A percentile compares a stretch with the other conserved stretches of the same genome.
Conservation (phyloP, 2,329 filamentous ascomycete genomes). For the Cladorrhinum sp. region DNA sequence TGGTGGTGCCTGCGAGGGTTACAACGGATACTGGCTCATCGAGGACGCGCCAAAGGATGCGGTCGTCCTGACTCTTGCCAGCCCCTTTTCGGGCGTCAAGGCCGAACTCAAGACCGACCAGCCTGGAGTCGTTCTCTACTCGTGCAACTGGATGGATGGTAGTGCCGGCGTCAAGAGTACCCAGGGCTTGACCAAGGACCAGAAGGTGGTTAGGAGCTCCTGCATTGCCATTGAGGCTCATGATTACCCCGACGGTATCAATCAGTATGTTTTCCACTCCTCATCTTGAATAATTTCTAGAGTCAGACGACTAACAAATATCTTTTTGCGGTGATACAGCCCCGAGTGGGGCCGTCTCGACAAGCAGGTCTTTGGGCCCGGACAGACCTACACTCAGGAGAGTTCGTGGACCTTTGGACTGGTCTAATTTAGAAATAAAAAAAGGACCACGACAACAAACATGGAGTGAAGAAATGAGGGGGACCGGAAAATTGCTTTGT, state of each 20-base stretch:
- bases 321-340: conserved; percentile 25
- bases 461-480: neutral
- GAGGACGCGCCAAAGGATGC: conserved; percentile 40
- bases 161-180: conserved; percentile 54
- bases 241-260: conserved; percentile 76
- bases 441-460: neutral
- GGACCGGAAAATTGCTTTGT: too few relatives aligned
- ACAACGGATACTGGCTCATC: conserved; percentile 60
- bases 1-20: conserved; percentile 66
- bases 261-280: conserved; percentile 47
- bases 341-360: conserved; percentile 44
- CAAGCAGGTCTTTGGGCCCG: conserved; percentile 41
- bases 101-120: conserved; percentile 70
- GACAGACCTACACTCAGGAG: conserved; percentile 41
- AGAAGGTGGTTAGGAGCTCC: conserved; percentile 56
- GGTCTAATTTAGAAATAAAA: conserved; percentile 8
- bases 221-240: conserved; percentile 75
- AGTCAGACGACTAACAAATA: conserved; percentile 19
- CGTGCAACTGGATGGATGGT: conserved; percentile 57
- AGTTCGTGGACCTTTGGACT: conserved; percentile 45
- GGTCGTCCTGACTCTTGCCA: conserved; percentile 54
- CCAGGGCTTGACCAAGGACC: conserved; percentile 46
- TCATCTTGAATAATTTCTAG: neutral
- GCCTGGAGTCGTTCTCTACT: conserved; percentile 68
- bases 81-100: conserved; percentile 64